These are phyloP conservation scores for Apophysomyces ossiformis DNA, from an alignment of 371 early-diverging fungal species.

Conservation along the genomic window DNA sequence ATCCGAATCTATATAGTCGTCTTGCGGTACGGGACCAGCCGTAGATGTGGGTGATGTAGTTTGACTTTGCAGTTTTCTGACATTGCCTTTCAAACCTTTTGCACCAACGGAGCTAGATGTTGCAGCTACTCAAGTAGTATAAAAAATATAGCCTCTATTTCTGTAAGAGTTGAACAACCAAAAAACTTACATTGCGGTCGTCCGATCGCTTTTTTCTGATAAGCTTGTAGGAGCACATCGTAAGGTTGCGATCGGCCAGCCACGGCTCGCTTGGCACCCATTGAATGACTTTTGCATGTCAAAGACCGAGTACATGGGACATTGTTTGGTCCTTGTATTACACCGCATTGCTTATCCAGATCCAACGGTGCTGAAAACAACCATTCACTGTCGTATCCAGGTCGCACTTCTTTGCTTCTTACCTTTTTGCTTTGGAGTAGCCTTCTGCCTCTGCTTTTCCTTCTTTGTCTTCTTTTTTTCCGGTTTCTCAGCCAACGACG, in stretches of 20 bases:
- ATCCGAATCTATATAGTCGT: slow-evolving; percentile 59
- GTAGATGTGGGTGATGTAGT: slow-evolving; percentile 9
- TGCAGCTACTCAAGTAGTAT: not conserved
- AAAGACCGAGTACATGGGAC: slow-evolving; percentile 77
- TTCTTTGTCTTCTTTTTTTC: slow-evolving; percentile 46
- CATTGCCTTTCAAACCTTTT: slow-evolving; percentile 8
- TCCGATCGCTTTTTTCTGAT: slow-evolving; percentile 66
- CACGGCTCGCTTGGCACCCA: slow-evolving; percentile 82
- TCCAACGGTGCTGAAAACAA: slow-evolving; percentile 63
- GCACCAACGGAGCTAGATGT: slow-evolving; percentile 1
- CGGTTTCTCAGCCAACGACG: slow-evolving; percentile 29
- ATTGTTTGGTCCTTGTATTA: slow-evolving; percentile 59
- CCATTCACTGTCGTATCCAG: not conserved
- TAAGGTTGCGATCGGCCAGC: slow-evolving; percentile 76
- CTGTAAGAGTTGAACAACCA: slow-evolving; percentile 3
- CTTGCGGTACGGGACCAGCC: slow-evolving; percentile 14
- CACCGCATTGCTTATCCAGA: slow-evolving; percentile 85
- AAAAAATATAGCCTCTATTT: slow-evolving; percentile 5
- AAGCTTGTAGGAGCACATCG: slow-evolving; percentile 71
- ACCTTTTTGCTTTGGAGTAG: slow-evolving; percentile 47
- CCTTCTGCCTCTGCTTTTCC: slow-evolving; percentile 39
- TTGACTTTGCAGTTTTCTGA: slow-evolving; percentile 21
- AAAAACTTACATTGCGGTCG: slow-evolving; percentile 48
- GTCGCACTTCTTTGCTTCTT: not conserved
- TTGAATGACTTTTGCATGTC: slow-evolving; percentile 87